phyloP scores from a whole-genome alignment of 495 filamentous ascomycete species.

The Acidiella bohemica region DNA sequence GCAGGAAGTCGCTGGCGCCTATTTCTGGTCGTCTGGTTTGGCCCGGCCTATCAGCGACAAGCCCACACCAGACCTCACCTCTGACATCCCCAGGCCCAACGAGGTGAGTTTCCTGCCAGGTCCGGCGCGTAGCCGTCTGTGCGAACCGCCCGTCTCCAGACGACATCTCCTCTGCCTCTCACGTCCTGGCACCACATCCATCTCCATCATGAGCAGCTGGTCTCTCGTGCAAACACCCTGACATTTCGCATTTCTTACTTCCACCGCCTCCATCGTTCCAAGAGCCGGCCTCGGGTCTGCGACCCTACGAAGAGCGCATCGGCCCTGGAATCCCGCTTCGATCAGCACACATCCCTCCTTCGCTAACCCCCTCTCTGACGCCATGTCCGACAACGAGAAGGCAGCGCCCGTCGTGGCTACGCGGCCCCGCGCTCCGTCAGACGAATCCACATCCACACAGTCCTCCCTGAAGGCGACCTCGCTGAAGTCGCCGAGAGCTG shows the following conservation, averaged over 20 bases:
- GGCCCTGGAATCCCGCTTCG: too few species aligned
- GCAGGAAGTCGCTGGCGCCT: too few species aligned
- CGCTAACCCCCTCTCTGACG: conserved; percentile 11
- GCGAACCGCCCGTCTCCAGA: conserved; percentile 14
- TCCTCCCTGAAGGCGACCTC: conserved; percentile 31
- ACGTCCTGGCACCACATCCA: not conserved
- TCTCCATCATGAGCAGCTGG: conserved; percentile 13
- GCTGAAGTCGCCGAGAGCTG: conserved; percentile 63
- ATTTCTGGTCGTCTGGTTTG: too few species aligned
- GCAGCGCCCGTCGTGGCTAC: conserved; percentile 18
- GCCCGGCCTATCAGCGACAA: too few species aligned
- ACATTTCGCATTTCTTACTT: conserved; percentile 2
- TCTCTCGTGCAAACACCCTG: conserved; percentile 5
- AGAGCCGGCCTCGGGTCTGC: conserved; percentile 17
- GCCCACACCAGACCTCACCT: too few species aligned
- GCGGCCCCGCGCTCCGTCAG: conserved; percentile 23
- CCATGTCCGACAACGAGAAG: conserved; percentile 28
- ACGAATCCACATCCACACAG: conserved; percentile 13
- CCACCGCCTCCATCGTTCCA: conserved; percentile 1
- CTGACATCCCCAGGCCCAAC: too few species aligned
- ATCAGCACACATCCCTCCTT: conserved; percentile 1
- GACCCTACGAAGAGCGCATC: too few species aligned
- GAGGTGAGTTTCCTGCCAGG: too few species aligned
- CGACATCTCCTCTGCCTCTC: conserved; percentile 7
- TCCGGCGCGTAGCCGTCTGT: conserved; percentile 13